A percentile compares a stretch with the other conserved stretches of the same genome.
Evolutionary conservation across 2,329 filamentous ascomycete species (phyloP).

Genomic region (Fusarium nanum): DNA sequence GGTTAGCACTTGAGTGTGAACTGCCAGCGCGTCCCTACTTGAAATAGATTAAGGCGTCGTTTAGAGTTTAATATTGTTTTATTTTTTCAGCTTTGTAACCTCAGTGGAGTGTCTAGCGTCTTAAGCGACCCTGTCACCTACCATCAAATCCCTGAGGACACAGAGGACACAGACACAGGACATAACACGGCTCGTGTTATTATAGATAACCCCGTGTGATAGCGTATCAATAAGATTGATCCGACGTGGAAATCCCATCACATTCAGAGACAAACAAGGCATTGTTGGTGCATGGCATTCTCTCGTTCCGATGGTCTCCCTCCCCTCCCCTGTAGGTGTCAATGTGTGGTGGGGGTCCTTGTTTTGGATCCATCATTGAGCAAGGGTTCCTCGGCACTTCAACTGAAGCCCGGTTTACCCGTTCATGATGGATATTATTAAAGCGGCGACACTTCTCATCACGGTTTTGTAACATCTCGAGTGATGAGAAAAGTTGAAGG

Average conservation of each 20-base stretch:
- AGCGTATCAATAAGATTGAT: neutral
- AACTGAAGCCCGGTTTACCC: neutral
- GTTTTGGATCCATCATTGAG: neutral
- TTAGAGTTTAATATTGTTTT: constrained; percentile 7
- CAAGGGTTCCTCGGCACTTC: constrained; percentile 1
- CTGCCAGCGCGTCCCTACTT: neutral
- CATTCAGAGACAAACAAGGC: neutral
- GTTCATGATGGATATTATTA: neutral
- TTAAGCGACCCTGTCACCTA: constrained; percentile 1
- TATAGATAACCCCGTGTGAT: neutral
- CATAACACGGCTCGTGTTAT: neutral
- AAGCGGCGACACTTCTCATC: neutral
- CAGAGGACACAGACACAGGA: neutral
- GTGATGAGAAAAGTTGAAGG: neutral
- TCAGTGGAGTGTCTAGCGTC: neutral
- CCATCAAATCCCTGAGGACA: neutral
- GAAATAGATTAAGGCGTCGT: constrained; percentile 6
- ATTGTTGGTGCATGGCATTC: neutral
- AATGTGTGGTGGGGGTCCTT: neutral
- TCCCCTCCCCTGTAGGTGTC: too few relatives aligned
- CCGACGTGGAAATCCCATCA: neutral
- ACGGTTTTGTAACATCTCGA: neutral
- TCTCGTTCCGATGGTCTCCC: too few relatives aligned
- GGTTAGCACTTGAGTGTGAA: neutral
- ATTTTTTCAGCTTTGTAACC: constrained; percentile 7